Evolutionary conservation across 1,139 yeast genomes (phyloP), one percentile per base, ranked within the genome.

Genomic region (Groenewaldozyma sp.): DNA sequence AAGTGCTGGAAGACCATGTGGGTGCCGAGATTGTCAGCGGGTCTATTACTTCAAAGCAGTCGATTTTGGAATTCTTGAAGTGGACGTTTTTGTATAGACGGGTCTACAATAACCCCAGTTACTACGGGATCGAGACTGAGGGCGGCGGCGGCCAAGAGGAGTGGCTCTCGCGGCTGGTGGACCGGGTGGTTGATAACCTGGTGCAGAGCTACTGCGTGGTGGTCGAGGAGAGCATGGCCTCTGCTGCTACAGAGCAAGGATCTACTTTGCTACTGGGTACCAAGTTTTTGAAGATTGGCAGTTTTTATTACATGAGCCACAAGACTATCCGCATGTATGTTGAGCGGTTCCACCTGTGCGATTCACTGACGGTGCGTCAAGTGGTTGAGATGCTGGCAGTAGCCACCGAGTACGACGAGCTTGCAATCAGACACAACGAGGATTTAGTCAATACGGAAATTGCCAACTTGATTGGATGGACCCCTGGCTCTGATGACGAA

Each of bases 1-100:
- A 87, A 54, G 94, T 84, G 3, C 65, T 93, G 53, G 96, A 86
- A 60, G 82, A 91, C 60, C 98, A 93, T 66, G 70, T 91, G 57
- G 98, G 97, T 56, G 98, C 98, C 3, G 98, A 93, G 56, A 83
- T 91, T 34, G 74, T 94, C 0, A 77, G 94, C 2, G 95, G 95
- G 1, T 81, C 95, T 0, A 83, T 91, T 40, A 71, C 67, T 22
- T 71, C 83, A 1, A 72, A 86, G 49, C 95, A 87, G 55, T 91
- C 86, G 41, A 97, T 97, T 0, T 67, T 91, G 71, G 94, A 88
- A 47, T 93, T 91, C 57, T 66, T 93, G 51, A 82, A 94, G 0
- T 88, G 97, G 93, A 93, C 99, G 0, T 93, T 91, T 59, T 67
- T 93, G 49, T 93, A 80, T 61, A 73, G 98, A 54, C 73, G 99